phyloP scores from a whole-genome alignment of 208 protist genomes.

The Acanthamoeba sp. region DNA sequence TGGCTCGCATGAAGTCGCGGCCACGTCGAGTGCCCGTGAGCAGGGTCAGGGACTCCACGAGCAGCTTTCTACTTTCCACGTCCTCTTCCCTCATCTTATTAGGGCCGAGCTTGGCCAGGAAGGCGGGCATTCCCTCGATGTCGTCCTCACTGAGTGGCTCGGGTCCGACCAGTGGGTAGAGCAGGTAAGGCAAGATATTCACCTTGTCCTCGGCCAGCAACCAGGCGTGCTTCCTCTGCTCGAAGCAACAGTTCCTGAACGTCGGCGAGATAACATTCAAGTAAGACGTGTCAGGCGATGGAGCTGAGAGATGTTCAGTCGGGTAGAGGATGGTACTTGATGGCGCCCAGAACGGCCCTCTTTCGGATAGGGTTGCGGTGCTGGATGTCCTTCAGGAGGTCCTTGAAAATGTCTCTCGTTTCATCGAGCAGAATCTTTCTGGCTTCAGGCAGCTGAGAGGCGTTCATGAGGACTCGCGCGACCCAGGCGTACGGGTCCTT shows the following conservation, averaged over 20 bases:
- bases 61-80: slow-evolving; percentile 23
- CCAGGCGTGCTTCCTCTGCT: slow-evolving; percentile 49
- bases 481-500: slow-evolving; percentile 68
- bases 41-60: slow-evolving; percentile 43
- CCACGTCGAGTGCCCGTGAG: slow-evolving; percentile 13
- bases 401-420: slow-evolving; percentile 33
- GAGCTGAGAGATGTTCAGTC: too few relatives aligned
- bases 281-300: neutral
- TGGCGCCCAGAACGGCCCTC: slow-evolving; percentile 37
- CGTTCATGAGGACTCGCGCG: slow-evolving; percentile 49
- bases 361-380: slow-evolving; percentile 53
- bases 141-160: slow-evolving; percentile 63
- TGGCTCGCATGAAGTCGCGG: slow-evolving; percentile 50
- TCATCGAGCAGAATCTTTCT: slow-evolving; percentile 47
- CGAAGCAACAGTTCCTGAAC: slow-evolving; percentile 64
- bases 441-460: slow-evolving; percentile 10
- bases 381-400: slow-evolving; percentile 48
- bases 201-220: slow-evolving; percentile 62
- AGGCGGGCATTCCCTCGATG: slow-evolving; percentile 37
- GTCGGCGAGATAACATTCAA: neutral
- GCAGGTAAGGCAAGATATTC: slow-evolving; percentile 53
- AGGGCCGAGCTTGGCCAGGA: slow-evolving; percentile 33
- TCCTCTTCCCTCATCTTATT: slow-evolving; percentile 39
- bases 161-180: slow-evolving; percentile 47
- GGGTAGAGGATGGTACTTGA: slow-evolving; percentile 6